These are phyloP conservation scores for Agaricus subrufescens DNA, from an alignment of 768 basidiomycete species.

Conservation along the genomic window DNA sequence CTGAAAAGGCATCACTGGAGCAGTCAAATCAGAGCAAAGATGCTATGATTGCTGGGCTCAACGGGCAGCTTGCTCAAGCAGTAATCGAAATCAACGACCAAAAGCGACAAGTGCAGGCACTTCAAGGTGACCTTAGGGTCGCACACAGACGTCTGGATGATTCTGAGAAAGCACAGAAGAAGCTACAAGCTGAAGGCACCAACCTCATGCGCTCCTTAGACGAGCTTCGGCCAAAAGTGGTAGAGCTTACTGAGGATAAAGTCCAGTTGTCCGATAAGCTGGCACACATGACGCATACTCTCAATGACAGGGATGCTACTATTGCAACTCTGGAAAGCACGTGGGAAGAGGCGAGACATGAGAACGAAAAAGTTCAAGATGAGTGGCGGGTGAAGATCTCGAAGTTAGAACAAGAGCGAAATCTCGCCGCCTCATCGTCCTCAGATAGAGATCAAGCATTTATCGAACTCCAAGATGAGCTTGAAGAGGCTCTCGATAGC, in stretches of 20 bases:
- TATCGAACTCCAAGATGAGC: slow-evolving; percentile 54
- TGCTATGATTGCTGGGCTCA: slow-evolving; percentile 44
- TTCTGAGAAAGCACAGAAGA: slow-evolving; percentile 66
- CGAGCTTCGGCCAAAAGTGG: slow-evolving; percentile 82
- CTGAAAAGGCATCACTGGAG: slow-evolving; percentile 48
- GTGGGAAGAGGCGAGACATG: slow-evolving; percentile 49
- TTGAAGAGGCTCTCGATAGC: slow-evolving; percentile 48
- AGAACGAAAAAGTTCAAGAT: slow-evolving; percentile 41
- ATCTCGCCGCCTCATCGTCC: slow-evolving; percentile 41
- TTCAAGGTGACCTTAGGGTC: slow-evolving; percentile 61
- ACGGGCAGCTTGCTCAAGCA: slow-evolving; percentile 54
- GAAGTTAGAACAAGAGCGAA: slow-evolving; percentile 49
- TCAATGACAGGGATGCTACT: slow-evolving; percentile 50
- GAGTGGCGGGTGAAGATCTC: slow-evolving; percentile 40
- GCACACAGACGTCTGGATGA: slow-evolving; percentile 69
- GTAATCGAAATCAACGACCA: slow-evolving; percentile 48
- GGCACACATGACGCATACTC: slow-evolving; percentile 46
- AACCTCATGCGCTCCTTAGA: slow-evolving; percentile 75
- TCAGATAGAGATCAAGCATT: slow-evolving; percentile 62
- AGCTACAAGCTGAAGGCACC: slow-evolving; percentile 75
- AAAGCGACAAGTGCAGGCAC: slow-evolving; percentile 52
- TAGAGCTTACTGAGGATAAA: slow-evolving; percentile 71
- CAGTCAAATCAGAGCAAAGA: slow-evolving; percentile 42
- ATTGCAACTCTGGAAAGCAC: slow-evolving; percentile 60
- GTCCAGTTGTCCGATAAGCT: slow-evolving; percentile 64